These are phyloP conservation scores for Anisogramma anomala DNA, from an alignment of 2,329 filamentous ascomycete species.

Conservation along the genomic window DNA sequence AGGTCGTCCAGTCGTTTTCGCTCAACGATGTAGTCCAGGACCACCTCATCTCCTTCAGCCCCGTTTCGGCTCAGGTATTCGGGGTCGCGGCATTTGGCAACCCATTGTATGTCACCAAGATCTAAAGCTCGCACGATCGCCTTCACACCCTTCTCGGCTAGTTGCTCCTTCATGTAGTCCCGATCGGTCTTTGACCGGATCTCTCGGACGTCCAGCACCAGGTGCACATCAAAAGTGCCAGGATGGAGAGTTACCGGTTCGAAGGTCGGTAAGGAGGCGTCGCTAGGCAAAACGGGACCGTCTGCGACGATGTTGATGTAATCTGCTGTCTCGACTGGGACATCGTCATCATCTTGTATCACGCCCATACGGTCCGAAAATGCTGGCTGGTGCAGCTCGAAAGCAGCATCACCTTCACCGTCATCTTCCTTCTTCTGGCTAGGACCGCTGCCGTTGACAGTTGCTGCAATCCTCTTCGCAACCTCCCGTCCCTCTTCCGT, in stretches of 20 bases:
- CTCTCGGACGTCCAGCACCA: slow-evolving; percentile 66
- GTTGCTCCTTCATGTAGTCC: slow-evolving; percentile 64
- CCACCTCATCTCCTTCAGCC: slow-evolving; percentile 54
- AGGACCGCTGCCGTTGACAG: slow-evolving; percentile 6
- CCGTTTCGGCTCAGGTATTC: slow-evolving; percentile 43
- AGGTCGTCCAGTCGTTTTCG: slow-evolving; percentile 72
- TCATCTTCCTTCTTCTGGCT: neutral
- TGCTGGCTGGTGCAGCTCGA: no score
- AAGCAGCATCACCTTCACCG: slow-evolving; percentile 4
- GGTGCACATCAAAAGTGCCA: slow-evolving; percentile 57
- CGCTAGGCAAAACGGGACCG: slow-evolving; percentile 21
- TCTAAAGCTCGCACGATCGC: slow-evolving; percentile 58
- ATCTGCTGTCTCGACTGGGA: slow-evolving; percentile 15
- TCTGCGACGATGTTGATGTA: slow-evolving; percentile 32
- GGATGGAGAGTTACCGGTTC: slow-evolving; percentile 50
- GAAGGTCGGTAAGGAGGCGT: slow-evolving; percentile 33
- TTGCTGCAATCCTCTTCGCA: slow-evolving; percentile 50
- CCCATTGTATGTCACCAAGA: slow-evolving; percentile 67
- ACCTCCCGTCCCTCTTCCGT: slow-evolving; percentile 73
- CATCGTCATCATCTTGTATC: slow-evolving; percentile 5
- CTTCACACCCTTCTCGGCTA: slow-evolving; percentile 52
- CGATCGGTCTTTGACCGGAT: slow-evolving; percentile 60
- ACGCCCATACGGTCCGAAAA: neutral
- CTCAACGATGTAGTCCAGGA: slow-evolving; percentile 72
- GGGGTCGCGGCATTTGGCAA: slow-evolving; percentile 58